Evolutionary conservation across 83 land plant genomes (phyloP).

Genomic region (Isoetes engelmannii): DNA sequence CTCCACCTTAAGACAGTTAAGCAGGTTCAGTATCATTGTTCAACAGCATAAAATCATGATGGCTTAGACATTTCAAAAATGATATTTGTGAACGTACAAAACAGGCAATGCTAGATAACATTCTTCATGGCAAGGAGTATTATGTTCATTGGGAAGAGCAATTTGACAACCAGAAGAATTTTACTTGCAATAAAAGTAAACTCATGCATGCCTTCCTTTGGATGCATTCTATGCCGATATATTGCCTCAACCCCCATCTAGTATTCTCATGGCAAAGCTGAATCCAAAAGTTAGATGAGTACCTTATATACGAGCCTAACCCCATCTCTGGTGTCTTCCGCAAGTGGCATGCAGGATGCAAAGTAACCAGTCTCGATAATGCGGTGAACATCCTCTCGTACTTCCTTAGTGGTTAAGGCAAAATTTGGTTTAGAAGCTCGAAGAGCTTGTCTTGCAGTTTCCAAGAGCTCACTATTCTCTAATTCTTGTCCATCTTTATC

Average conservation of each 20-base stretch:
- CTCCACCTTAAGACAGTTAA: conserved; percentile 63
- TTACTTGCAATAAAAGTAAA: too few species aligned
- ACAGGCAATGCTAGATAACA: too few species aligned
- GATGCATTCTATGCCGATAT: too few species aligned
- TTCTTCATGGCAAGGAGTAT: too few species aligned
- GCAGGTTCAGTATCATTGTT: not conserved
- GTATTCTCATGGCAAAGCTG: too few species aligned
- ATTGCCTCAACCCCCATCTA: too few species aligned
- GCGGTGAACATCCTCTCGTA: conserved; percentile 89
- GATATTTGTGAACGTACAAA: too few species aligned
- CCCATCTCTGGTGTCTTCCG: conserved; percentile 93
- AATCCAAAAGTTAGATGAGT: conserved; percentile 1
- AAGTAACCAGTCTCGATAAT: conserved; percentile 79
- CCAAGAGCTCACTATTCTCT: conserved; percentile 67
- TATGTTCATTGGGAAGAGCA: too few species aligned
- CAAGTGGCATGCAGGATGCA: conserved; percentile 78
- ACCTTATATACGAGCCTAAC: conserved; percentile 91
- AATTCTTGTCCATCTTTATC: conserved; percentile 93
- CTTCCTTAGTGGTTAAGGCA: conserved; percentile 85
- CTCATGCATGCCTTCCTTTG: too few species aligned
- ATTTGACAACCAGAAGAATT: too few species aligned
- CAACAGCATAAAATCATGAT: too few species aligned
- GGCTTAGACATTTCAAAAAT: too few species aligned
- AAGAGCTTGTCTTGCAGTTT: conserved; percentile 49
- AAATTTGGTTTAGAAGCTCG: conserved; percentile 73